Evolutionary conservation across 176 grass and related monocot species (phyloP).

Genomic region (Saccharum officinarum): DNA sequence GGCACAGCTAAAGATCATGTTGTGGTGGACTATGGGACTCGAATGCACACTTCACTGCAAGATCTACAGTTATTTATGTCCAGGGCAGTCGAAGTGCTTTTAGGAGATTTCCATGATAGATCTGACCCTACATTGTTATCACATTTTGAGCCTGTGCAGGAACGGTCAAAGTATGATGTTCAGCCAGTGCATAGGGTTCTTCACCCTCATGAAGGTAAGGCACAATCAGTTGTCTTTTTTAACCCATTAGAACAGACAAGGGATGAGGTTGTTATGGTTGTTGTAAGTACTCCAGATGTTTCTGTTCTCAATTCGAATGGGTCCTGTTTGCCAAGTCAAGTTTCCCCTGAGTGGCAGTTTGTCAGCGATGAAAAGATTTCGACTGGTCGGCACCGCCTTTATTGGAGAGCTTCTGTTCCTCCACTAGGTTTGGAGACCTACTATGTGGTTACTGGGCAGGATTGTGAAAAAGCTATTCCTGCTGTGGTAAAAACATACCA

Average conservation of each 20-base stretch:
- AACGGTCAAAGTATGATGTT: constrained; percentile 86
- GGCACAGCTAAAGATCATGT: constrained; percentile 98
- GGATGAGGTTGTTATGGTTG: constrained; percentile 92
- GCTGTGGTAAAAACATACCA: constrained; percentile 63
- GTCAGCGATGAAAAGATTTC: constrained; percentile 46
- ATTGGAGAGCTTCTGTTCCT: constrained; percentile 94
- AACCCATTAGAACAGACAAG: constrained; percentile 93
- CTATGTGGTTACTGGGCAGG: constrained; percentile 57
- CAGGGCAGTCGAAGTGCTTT: constrained; percentile 75
- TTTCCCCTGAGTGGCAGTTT: constrained; percentile 89
- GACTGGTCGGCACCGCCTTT: constrained; percentile 77
- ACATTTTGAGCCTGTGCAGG: constrained; percentile 76
- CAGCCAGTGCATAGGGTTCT: constrained; percentile 77
- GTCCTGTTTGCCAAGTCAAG: constrained; percentile 89
- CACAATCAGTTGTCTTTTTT: constrained; percentile 66
- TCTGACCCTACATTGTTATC: constrained; percentile 78
- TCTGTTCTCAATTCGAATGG: constrained; percentile 77
- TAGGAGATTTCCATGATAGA: constrained; percentile 81
- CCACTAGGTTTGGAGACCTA: constrained; percentile 92
- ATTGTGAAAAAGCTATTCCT: constrained; percentile 75
- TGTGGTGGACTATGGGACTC: constrained; percentile 82
- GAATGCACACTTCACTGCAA: constrained; percentile 95
- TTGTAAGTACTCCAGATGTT: constrained; percentile 69
- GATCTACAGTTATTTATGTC: constrained; percentile 95
- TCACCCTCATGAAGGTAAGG: constrained; percentile 50